Evolutionary conservation across 179 eudicot genomes (phyloP).

Genomic region (Sideroxylon spinosum): DNA sequence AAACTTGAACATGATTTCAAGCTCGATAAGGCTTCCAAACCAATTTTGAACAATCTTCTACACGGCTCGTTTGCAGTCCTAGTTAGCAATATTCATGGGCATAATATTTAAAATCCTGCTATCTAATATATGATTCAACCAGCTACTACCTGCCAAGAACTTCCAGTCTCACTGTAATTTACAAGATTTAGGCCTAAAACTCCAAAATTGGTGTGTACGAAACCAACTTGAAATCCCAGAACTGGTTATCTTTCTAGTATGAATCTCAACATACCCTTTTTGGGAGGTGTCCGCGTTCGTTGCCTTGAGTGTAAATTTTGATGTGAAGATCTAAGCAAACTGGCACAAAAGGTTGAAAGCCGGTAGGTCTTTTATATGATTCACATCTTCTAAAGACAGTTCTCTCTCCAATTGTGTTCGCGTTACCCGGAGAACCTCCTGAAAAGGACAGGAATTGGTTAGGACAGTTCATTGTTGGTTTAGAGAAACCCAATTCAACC

Average conservation of each 20-base stretch:
- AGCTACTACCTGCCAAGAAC: background rate
- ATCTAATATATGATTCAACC: slow-evolving; percentile 7
- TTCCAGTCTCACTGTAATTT: background rate
- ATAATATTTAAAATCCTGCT: background rate
- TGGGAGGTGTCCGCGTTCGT: background rate
- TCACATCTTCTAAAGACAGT: slow-evolving; percentile 67
- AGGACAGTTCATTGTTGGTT: slow-evolving; percentile 1
- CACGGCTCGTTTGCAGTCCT: too few species aligned
- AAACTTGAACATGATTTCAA: too few species aligned
- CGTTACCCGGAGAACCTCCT: slow-evolving; percentile 82
- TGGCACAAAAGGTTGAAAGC: slow-evolving; percentile 73
- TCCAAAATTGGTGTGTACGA: background rate
- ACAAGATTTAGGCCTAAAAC: slow-evolving; percentile 8
- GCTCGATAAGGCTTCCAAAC: too few species aligned
- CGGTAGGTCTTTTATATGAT: slow-evolving; percentile 67
- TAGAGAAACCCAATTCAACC: slow-evolving; percentile 2
- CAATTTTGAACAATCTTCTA: too few species aligned
- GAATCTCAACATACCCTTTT: background rate
- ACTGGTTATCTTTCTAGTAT: background rate
- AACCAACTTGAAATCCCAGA: background rate
- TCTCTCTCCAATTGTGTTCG: slow-evolving; percentile 81
- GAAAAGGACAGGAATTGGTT: slow-evolving; percentile 8
- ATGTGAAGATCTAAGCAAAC: background rate
- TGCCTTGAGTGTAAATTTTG: background rate
- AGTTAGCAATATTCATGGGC: background rate